Conservation (phyloP, 306 rosid species). For the Sechiopsis laciniata region DNA sequence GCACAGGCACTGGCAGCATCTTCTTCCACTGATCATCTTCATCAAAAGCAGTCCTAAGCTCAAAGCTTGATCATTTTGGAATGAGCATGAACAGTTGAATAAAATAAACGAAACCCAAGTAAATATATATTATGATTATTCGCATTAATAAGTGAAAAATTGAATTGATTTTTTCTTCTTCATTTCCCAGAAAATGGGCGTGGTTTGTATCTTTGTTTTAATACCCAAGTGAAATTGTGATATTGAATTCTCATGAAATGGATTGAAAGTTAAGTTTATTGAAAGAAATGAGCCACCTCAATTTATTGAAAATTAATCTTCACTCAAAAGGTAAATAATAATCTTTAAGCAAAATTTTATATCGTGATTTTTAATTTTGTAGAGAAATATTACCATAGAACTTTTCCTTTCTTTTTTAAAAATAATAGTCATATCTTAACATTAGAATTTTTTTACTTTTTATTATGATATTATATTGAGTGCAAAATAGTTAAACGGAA, state of each 20-base stretch:
- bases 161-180: not conserved
- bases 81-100: not conserved
- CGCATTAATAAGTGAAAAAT: not conserved
- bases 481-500: too few relatives aligned
- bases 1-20: conserved; percentile 21
- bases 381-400: too few relatives aligned
- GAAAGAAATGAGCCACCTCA: not conserved
- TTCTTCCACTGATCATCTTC: conserved; percentile 19
- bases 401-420: too few relatives aligned
- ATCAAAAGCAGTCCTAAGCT: conserved; percentile 28
- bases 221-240: not conserved
- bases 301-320: not conserved
- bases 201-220: not conserved
- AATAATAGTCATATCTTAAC: too few relatives aligned
- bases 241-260: conserved; percentile 9
- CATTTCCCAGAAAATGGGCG: not conserved
- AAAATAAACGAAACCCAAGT: not conserved
- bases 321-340: not conserved
- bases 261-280: not conserved
- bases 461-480: too few relatives aligned
- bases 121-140: conserved; percentile 8
- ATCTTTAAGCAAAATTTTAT: not conserved
- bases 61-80: not conserved
- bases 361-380: too few relatives aligned
- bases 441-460: too few relatives aligned